phyloP scores from a whole-genome alignment of 2,329 filamentous ascomycete species.

The Cyclaneusma minus region DNA sequence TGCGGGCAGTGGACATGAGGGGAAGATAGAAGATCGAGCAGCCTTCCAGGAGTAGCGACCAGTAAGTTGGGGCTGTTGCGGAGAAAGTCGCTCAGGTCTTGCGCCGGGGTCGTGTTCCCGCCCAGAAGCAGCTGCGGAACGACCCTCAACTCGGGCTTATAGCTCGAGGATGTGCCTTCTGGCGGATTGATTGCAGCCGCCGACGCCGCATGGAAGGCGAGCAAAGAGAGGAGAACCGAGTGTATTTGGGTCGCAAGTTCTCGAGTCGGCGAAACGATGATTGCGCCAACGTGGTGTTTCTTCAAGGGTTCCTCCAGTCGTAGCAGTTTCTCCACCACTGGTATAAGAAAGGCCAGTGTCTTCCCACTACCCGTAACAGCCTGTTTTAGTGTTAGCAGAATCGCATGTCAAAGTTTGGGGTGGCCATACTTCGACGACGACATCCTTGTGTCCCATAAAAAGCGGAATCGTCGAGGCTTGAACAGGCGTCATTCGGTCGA shows the following conservation, averaged over 20 bases:
- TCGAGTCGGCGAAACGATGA: conserved; percentile 84
- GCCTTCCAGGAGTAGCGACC: conserved; percentile 77
- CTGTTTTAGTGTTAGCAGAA: conserved; percentile 19
- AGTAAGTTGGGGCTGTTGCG: conserved; percentile 76
- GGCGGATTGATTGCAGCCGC: conserved; percentile 44
- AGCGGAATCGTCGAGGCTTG: conserved; percentile 83
- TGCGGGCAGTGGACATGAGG: conserved; percentile 78
- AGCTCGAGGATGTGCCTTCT: conserved; percentile 29
- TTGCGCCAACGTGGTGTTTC: conserved; percentile 77
- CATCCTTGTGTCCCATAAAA: conserved; percentile 80
- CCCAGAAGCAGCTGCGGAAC: conserved; percentile 82
- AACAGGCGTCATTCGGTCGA: conserved; percentile 81
- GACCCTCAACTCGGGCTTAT: conserved; percentile 32
- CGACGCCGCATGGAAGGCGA: conserved; percentile 73
- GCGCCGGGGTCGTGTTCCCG: conserved; percentile 62
- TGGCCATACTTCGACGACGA: conserved; percentile 59
- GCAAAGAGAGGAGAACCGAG: conserved; percentile 57
- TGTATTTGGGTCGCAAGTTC: conserved; percentile 88
- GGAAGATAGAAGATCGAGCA: conserved; percentile 75
- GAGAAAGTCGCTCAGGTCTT: conserved; percentile 76
- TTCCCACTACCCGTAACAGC: conserved; percentile 87
- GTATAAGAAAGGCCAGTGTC: conserved; percentile 73
- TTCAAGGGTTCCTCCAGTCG: conserved; percentile 70
- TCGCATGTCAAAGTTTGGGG: background rate
- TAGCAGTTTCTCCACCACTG: conserved; percentile 68